Evolutionary conservation across 2,329 filamentous ascomycete genomes (phyloP).

Genomic region (Nemania diffusa): DNA sequence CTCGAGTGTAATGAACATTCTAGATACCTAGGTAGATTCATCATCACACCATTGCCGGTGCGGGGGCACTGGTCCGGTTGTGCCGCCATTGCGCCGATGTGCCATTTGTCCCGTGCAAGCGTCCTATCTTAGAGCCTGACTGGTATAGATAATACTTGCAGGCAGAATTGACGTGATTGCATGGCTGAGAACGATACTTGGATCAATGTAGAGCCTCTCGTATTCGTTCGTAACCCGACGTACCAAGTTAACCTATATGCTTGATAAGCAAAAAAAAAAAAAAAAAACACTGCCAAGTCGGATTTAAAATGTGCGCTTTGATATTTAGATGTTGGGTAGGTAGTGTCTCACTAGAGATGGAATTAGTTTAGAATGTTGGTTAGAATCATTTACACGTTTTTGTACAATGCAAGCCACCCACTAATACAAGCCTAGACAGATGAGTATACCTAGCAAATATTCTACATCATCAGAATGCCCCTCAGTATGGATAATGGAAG

Average conservation of each 20-base stretch:
- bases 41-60: conserved; percentile 9
- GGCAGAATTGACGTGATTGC: no score
- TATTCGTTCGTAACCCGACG: no score
- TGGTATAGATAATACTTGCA: no score
- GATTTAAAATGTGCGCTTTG: neutral
- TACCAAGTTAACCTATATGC: neutral
- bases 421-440: neutral
- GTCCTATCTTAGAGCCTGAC: no score
- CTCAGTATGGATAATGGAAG: no score
- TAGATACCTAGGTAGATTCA: neutral
- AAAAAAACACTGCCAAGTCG: neutral
- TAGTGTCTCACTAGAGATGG: neutral
- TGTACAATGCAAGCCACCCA: conserved; percentile 6
- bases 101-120: no score
- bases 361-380: conserved; percentile 6
- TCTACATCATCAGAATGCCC: no score
- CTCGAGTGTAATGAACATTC: neutral
- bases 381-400: conserved; percentile 5
- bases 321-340: neutral
- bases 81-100: neutral
- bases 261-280: neutral
- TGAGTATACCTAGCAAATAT: no score
- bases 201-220: no score
- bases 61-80: conserved; percentile 1
- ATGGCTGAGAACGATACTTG: no score